Evolutionary conservation across 2,329 filamentous ascomycete species (phyloP), one percentile per base, ranked within the genome.

Genomic region (Arthroderma sp.): DNA sequence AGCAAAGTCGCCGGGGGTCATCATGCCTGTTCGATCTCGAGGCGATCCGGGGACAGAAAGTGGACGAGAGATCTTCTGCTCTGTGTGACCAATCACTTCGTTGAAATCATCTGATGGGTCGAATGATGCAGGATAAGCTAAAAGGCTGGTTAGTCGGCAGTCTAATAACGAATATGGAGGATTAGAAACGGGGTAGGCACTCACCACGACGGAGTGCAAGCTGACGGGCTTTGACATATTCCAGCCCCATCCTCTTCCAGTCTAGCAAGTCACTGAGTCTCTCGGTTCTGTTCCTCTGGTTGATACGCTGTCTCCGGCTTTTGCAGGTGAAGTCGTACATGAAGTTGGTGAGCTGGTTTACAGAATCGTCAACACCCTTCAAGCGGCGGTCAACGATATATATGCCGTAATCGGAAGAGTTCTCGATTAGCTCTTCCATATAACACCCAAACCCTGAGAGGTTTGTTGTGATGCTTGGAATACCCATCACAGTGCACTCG

Each of bases 221-320:
- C 64, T 96, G 91, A 40, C 91, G 79, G 31, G 91, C 91, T 72
- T 96, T 98, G 68, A 95, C 86, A 60, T 98, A 98, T 67, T 98
- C 91, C 81, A 96, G 82, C 22, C 91, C 91, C 91, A 98, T 98
- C 41, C 91, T 78, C 75, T 96, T 96, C 91, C 91, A 98, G 68
- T 98, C 91, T 36, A 98, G 74, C 48, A 98, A 72, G 61, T 98
- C 91, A 58, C 87, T 94, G 44, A 98, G 71, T 40, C 91, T 80
- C 71, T 98, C 91, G 0, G 91, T 98, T 44, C 91, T 80, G 67
- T 98, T 98, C 41, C 91, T 80, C 70, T 96, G 91, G 73, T 98
- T 98, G 74, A 98, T 98, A 42, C 91, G 85, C 66, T 98, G 91
- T 49, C 91, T 80, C 47, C 87, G 83, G 65, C 85, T 94, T 78